Evolutionary conservation across 345 rosid genomes (phyloP).

Genomic region (Sapria himalayana): DNA sequence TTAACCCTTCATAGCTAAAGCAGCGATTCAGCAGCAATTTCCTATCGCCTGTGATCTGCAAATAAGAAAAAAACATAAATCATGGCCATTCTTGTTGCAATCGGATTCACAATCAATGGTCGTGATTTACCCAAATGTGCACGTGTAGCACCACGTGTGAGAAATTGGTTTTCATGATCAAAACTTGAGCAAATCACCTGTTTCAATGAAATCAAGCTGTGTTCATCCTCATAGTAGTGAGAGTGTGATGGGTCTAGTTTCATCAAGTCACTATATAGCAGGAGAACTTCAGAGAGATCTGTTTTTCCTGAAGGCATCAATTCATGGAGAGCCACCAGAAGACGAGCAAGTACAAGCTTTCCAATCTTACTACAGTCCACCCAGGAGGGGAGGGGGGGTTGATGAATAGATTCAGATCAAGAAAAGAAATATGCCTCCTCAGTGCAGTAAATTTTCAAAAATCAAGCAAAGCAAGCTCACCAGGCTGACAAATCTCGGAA

Average conservation of each 20-base stretch:
- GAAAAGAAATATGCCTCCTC: conserved; percentile 1
- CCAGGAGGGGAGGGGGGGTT: no score
- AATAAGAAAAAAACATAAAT: no score
- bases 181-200: conserved; percentile 30
- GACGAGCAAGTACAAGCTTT: conserved; percentile 76
- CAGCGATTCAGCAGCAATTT: conserved; percentile 31
- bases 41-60: conserved; percentile 47
- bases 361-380: conserved; percentile 86
- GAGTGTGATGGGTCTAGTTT: conserved; percentile 46
- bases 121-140: no score
- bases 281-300: conserved; percentile 36
- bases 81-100: no score
- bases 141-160: no score
- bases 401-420: conserved; percentile 5
- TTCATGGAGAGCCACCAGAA: conserved; percentile 49
- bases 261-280: conserved; percentile 41
- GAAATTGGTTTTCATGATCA: no score
- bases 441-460: background rate
- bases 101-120: no score
- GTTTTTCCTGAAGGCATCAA: conserved; percentile 13
- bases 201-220: conserved; percentile 40
- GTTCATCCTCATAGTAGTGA: conserved; percentile 56
- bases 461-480: conserved; percentile 18
- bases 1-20: conserved; percentile 17
- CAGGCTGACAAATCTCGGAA: conserved; percentile 39